A percentile compares a stretch with the other conserved stretches of the same genome.
Evolutionary conservation across 306 rosid species (phyloP).

Genomic region (Gastrolobium villosum): DNA sequence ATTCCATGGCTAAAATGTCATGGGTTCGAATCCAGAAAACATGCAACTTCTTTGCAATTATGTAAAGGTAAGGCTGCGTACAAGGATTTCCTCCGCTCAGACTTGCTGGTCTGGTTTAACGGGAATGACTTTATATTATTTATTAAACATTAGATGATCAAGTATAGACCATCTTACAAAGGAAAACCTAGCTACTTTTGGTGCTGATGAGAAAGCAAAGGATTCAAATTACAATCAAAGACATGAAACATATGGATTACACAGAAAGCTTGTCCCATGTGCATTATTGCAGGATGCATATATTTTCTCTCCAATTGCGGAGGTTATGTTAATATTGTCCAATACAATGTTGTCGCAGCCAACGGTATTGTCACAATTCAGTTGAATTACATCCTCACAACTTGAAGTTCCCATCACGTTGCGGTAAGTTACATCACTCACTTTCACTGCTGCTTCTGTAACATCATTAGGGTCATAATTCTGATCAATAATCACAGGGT

Average conservation of each 20-base stretch:
- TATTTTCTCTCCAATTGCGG: not conserved
- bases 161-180: too few species aligned
- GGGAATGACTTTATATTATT: too few species aligned
- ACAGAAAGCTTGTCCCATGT: slow-evolving; percentile 10
- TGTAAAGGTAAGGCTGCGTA: too few species aligned
- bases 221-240: not conserved
- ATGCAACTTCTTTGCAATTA: too few species aligned
- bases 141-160: too few species aligned
- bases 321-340: slow-evolving; percentile 28
- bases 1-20: too few species aligned
- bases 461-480: too few species aligned
- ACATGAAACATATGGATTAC: slow-evolving; percentile 49
- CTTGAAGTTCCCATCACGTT: slow-evolving; percentile 54
- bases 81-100: too few species aligned
- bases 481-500: slow-evolving; percentile 61
- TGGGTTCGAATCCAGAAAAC: too few species aligned
- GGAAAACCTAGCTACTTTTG: too few species aligned
- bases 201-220: too few species aligned
- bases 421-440: slow-evolving; percentile 51
- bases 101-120: too few species aligned
- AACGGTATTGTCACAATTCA: slow-evolving; percentile 34
- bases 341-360: slow-evolving; percentile 49
- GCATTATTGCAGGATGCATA: slow-evolving; percentile 45
- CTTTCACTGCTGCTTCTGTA: slow-evolving; percentile 2
- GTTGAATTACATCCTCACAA: slow-evolving; percentile 13